Conservation (phyloP, 495 filamentous ascomycete species). For the Aspergillus campestris region DNA sequence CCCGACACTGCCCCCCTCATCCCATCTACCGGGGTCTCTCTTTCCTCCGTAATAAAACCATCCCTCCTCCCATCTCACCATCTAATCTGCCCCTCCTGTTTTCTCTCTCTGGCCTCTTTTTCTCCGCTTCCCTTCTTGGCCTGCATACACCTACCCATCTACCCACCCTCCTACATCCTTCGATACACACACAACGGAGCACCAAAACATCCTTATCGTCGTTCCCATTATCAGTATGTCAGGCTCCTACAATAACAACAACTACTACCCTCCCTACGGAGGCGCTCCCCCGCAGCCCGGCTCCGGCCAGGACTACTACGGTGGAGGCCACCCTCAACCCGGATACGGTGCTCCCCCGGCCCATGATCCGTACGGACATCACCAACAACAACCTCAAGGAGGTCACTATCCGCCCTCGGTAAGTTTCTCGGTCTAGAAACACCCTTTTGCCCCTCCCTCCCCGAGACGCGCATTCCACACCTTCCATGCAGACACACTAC, state of each 20-base stretch:
- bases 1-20: too few species aligned
- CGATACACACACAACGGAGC: too few species aligned
- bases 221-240: constrained; percentile 8
- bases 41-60: too few species aligned
- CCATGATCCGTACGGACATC: constrained; percentile 9
- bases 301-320: constrained; percentile 2
- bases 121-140: too few species aligned
- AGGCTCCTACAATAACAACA: constrained; percentile 4
- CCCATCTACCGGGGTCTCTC: too few species aligned
- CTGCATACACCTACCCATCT: constrained; percentile 7
- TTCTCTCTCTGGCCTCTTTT: too few species aligned
- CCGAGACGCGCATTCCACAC: too few species aligned
- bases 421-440: background rate
- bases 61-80: too few species aligned
- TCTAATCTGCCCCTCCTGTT: too few species aligned
- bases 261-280: constrained; percentile 6
- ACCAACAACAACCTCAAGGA: constrained; percentile 18
- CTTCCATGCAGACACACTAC: background rate
- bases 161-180: background rate
- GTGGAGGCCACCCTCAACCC: constrained; percentile 10
- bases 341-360: constrained; percentile 13
- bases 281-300: constrained; percentile 5
- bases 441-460: background rate
- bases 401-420: constrained; percentile 23
- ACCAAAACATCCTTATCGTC: too few species aligned